Base-by-base conservation (phyloP, 352 stramenopile genomes). In the Pythium grandisporangium region DNA sequence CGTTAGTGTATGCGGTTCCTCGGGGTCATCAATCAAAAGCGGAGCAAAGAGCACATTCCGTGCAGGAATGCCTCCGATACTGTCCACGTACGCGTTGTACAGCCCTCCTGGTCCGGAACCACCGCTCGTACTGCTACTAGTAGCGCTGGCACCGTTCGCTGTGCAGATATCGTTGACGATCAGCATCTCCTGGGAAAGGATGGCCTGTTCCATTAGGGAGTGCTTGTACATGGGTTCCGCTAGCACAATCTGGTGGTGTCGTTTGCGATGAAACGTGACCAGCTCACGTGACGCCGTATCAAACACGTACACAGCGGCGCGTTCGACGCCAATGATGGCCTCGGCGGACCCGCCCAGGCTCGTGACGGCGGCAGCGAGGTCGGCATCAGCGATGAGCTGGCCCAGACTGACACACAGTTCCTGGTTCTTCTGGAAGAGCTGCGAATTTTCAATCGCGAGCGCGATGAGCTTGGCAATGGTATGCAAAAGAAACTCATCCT, bases 401-500 rank as follows among this genome's bases (percentile, higher is more conserved):
- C 75, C 75, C 8, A 89, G 51, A 37, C 72, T 70, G 36, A 60
- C 66, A 33, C 70, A 83, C 4, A 87, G 45, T 45, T 73, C 72
- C 32, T 89, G 75, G 23, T 75, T 89, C 38, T 82, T 80, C 42
- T 89, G 75, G 44, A 89, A 89, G 17, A 86, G 45, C 39, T 86
- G 74, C 17, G 70, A 86, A 53, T 89, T 86, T 24, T 89, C 72
- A 19, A 89, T 89, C 4, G 75, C 75, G 17, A 89, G 50, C 11
- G 72, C 76, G 24, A 89, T 86, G 25, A 89, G 55, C 37, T 89
- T 85, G 1, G 76, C 71, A 35, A 89, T 84, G 1, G 72, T 84
- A 29, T 74, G 57, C 20, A 89, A 51, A 30, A 86, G 54, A 21
- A 86, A 85, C 48, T 86, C 76, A 48, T 89, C 76, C 38, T 86